phyloP scores from a whole-genome alignment of 768 basidiomycete species.

The Chiua virens region DNA sequence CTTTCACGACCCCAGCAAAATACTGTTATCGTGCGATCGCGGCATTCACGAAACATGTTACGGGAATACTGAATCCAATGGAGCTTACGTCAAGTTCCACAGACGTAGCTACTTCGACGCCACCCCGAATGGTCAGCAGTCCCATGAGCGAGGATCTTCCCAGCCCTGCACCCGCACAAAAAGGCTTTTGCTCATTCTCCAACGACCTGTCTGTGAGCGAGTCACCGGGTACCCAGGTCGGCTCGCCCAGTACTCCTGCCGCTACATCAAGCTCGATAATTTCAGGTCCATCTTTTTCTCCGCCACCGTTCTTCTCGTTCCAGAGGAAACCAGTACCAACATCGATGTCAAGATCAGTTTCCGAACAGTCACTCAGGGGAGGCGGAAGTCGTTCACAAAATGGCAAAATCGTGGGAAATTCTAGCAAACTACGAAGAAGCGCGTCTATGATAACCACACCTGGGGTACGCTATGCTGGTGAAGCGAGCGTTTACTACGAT shows the following conservation, averaged over 20 bases:
- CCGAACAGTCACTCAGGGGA: constrained; percentile 10
- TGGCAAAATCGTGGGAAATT: constrained; percentile 19
- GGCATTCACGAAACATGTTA: constrained; percentile 65
- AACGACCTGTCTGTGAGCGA: neutral
- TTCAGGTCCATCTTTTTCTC: constrained; percentile 10
- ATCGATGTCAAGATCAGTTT: constrained; percentile 13
- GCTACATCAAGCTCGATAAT: neutral
- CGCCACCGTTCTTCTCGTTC: constrained; percentile 11
- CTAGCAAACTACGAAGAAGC: constrained; percentile 18
- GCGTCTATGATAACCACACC: constrained; percentile 8
- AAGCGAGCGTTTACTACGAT: constrained; percentile 53
- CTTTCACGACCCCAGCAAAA: constrained; percentile 76
- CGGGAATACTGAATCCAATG: constrained; percentile 40
- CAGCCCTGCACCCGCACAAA: neutral
- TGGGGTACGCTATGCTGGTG: constrained; percentile 52
- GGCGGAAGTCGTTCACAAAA: constrained; percentile 4
- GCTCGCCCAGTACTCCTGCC: neutral
- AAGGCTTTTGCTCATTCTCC: constrained; percentile 3
- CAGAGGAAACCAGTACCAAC: constrained; percentile 14
- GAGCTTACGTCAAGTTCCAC: constrained; percentile 10
- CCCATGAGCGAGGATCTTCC: neutral
- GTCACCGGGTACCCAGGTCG: neutral
- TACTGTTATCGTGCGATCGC: constrained; percentile 80
- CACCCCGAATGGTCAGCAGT: constrained; percentile 1
- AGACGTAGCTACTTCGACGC: neutral